Conservation (phyloP, 192 early-diverging fungal genomes). For the Entrophospora sp. region DNA sequence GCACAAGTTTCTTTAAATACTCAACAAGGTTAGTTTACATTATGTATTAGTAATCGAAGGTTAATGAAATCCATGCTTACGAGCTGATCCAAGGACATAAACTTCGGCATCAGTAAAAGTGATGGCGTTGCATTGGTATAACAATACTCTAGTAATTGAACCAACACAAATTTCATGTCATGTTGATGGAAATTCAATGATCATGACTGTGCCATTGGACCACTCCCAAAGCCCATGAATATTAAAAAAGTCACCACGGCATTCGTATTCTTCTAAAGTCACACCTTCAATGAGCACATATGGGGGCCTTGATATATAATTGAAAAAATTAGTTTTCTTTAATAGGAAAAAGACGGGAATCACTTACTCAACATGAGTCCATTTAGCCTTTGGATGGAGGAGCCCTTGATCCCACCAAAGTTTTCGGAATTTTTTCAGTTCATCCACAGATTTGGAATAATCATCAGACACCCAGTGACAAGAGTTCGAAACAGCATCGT, state of each 20-base stretch:
- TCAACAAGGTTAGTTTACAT: conserved; percentile 10
- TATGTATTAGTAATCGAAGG: neutral
- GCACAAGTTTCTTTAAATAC: conserved; percentile 13
- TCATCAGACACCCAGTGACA: too few relatives aligned
- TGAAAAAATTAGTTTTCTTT: too few relatives aligned
- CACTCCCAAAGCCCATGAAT: conserved; percentile 16
- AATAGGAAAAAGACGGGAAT: too few relatives aligned
- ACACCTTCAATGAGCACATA: conserved; percentile 12
- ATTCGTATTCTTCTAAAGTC: conserved; percentile 13
- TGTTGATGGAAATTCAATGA: conserved; percentile 9
- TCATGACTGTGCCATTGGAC: conserved; percentile 13
- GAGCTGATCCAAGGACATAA: conserved; percentile 2
- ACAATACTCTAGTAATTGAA: neutral
- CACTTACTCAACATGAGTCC: too few relatives aligned
- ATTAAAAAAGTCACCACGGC: conserved; percentile 4
- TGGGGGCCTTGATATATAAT: conserved; percentile 1
- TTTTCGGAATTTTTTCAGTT: too few relatives aligned
- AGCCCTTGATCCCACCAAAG: too few relatives aligned
- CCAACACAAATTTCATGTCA: conserved; percentile 13
- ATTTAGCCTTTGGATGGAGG: too few relatives aligned
- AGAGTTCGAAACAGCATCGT: too few relatives aligned
- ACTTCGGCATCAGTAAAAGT: neutral
- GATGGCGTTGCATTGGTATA: neutral
- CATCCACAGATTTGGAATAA: too few relatives aligned
- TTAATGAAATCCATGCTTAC: conserved; percentile 17